Evolutionary conservation across 2,329 filamentous ascomycete species (phyloP).

Genomic region (Diaporthe helianthi): DNA sequence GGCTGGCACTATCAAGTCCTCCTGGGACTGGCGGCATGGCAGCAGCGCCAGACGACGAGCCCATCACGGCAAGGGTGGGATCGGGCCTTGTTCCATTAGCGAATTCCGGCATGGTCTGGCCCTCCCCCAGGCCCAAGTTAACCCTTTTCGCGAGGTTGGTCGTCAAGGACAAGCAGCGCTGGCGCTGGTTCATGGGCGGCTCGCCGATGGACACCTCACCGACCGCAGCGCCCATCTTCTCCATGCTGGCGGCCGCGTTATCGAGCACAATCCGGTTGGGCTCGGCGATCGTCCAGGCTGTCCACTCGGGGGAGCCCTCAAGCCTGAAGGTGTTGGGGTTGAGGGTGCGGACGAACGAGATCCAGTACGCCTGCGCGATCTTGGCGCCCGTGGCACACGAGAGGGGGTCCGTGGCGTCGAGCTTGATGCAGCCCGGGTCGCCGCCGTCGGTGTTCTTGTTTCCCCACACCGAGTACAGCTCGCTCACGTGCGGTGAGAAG

Average conservation of each 20-base stretch:
- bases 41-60: background rate
- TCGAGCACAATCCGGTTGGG: slow-evolving; percentile 27
- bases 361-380: slow-evolving; percentile 35
- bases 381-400: slow-evolving; percentile 21
- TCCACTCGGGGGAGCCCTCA: slow-evolving; percentile 31
- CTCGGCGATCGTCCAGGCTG: slow-evolving; percentile 21
- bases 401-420: slow-evolving; percentile 18
- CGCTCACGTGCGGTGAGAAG: slow-evolving; percentile 27
- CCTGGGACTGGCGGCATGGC: background rate
- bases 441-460: slow-evolving; percentile 27
- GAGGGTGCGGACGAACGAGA: slow-evolving; percentile 33
- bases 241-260: slow-evolving; percentile 21
- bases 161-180: slow-evolving; percentile 16
- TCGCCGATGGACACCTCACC: slow-evolving; percentile 23
- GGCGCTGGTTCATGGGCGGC: slow-evolving; percentile 28
- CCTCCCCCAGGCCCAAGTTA: slow-evolving; percentile 9
- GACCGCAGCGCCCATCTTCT: slow-evolving; percentile 23
- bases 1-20: background rate
- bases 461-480: slow-evolving; percentile 31
- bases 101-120: slow-evolving; percentile 18
- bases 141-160: slow-evolving; percentile 6
- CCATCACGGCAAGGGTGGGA: slow-evolving; percentile 20
- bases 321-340: slow-evolving; percentile 32
- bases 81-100: slow-evolving; percentile 21
- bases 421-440: slow-evolving; percentile 20